A percentile compares a stretch with the other conserved stretches of the same genome.
phyloP scores from a whole-genome alignment of 2,329 filamentous ascomycete genomes.

The Eutypa lata region DNA sequence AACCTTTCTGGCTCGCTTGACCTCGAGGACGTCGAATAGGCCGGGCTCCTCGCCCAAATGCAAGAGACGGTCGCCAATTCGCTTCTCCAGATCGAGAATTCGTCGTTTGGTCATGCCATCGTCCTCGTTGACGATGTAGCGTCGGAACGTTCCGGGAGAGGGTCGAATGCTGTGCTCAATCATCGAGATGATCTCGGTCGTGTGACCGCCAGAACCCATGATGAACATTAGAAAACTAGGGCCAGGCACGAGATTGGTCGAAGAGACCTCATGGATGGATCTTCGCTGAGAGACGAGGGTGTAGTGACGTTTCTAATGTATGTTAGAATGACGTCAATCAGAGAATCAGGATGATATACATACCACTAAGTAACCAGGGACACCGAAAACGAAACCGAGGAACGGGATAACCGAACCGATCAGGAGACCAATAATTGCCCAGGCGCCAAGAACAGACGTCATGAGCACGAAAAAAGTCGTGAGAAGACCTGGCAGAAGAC shows the following conservation, averaged over 20 bases:
- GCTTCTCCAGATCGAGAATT: conserved; percentile 54
- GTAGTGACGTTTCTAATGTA: conserved; percentile 6
- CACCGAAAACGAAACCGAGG: background rate
- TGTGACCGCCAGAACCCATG: conserved; percentile 91
- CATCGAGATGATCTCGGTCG: conserved; percentile 89
- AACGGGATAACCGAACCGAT: conserved; percentile 3
- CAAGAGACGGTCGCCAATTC: conserved; percentile 26
- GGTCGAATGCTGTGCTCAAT: conserved; percentile 58
- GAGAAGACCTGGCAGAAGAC: too few relatives aligned
- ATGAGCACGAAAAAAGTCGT: too few relatives aligned
- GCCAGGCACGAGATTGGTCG: background rate
- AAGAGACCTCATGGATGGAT: background rate
- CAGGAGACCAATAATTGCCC: background rate
- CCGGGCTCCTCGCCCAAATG: conserved; percentile 29
- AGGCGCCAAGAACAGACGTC: too few relatives aligned
- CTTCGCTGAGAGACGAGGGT: background rate
- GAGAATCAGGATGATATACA: background rate
- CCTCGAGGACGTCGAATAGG: conserved; percentile 61
- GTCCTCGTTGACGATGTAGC: conserved; percentile 71
- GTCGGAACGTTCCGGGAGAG: conserved; percentile 60
- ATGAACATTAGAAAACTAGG: conserved; percentile 66
- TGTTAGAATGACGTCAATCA: conserved; percentile 2
- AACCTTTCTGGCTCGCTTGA: conserved; percentile 75
- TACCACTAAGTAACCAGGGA: conserved; percentile 1
- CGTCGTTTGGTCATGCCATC: conserved; percentile 69